phyloP scores from a whole-genome alignment of 2,329 filamentous ascomycete genomes.

The Ophiosphaerella narmari region DNA sequence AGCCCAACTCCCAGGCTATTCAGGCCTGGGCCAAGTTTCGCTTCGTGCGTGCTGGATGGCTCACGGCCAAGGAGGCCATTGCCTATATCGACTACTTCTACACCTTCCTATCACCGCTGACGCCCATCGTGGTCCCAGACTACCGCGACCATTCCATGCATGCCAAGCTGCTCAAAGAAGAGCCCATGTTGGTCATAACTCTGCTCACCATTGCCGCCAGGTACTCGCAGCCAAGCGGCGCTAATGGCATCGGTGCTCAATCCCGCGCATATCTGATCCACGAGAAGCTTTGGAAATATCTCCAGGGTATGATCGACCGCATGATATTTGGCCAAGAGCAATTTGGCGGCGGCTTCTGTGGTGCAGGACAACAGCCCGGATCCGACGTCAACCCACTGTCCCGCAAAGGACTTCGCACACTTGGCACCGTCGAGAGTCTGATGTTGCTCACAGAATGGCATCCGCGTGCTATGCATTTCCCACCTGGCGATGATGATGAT shows the following conservation, averaged over 20 bases:
- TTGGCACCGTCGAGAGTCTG: constrained; percentile 92
- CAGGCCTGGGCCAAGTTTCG: constrained; percentile 89
- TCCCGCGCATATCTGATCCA: constrained; percentile 91
- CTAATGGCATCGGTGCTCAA: constrained; percentile 66
- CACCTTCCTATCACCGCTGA: constrained; percentile 85
- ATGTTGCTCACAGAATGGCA: constrained; percentile 98
- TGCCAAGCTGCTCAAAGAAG: constrained; percentile 78
- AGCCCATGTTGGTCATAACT: constrained; percentile 90
- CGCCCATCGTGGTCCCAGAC: constrained; percentile 89
- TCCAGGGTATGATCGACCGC: constrained; percentile 92
- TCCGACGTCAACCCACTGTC: constrained; percentile 66
- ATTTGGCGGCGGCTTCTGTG: constrained; percentile 85
- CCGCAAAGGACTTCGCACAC: constrained; percentile 74
- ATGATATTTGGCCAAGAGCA: constrained; percentile 96
- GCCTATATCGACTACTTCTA: constrained; percentile 97
- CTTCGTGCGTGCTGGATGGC: constrained; percentile 96
- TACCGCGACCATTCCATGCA: constrained; percentile 84
- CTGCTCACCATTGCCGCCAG: constrained; percentile 89
- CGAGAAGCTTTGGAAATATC: constrained; percentile 91
- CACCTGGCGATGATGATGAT: constrained; percentile 69
- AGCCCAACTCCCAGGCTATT: constrained; percentile 64
- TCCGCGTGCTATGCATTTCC: constrained; percentile 90
- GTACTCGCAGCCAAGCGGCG: constrained; percentile 78
- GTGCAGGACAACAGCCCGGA: constrained; percentile 68
- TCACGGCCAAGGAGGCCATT: constrained; percentile 90